phyloP scores from a whole-genome alignment of 2,329 filamentous ascomycete species.

The Alternaria incomplexa region DNA sequence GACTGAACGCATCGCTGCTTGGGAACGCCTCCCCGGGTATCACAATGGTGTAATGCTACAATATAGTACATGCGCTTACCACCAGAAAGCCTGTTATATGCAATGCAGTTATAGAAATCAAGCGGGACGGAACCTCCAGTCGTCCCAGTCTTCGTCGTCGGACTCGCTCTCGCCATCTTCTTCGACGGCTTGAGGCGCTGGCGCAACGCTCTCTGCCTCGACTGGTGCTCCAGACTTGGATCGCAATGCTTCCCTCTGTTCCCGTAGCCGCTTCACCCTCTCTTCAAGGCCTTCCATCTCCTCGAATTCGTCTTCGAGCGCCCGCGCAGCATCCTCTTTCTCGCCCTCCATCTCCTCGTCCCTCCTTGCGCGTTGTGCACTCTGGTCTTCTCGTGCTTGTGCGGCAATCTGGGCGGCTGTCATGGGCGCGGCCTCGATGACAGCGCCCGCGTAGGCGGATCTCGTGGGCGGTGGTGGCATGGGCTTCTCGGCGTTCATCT shows the following conservation, averaged over 20 bases:
- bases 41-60: constrained; percentile 28
- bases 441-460: constrained; percentile 40
- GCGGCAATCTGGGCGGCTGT: constrained; percentile 55
- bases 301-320: constrained; percentile 57
- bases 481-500: constrained; percentile 74
- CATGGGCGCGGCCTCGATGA: constrained; percentile 56
- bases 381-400: constrained; percentile 53
- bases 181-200: constrained; percentile 10
- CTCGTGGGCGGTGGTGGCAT: constrained; percentile 80
- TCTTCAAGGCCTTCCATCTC: constrained; percentile 58
- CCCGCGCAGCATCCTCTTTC: constrained; percentile 54
- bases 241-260: constrained; percentile 54
- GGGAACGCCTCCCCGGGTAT: constrained; percentile 27
- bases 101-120: constrained; percentile 22
- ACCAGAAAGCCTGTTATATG: constrained; percentile 13
- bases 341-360: constrained; percentile 57
- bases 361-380: constrained; percentile 48
- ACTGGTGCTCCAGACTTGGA: constrained; percentile 20
- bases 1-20: constrained; percentile 10
- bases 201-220: constrained; percentile 12
- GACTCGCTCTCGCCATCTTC: constrained; percentile 46
- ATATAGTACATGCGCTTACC: constrained; percentile 22
- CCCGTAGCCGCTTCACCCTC: constrained; percentile 52
- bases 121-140: constrained; percentile 46
- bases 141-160: constrained; percentile 47